Evolutionary conservation across 768 basidiomycete species (phyloP).

Genomic region (Hemileccinum impolitum): DNA sequence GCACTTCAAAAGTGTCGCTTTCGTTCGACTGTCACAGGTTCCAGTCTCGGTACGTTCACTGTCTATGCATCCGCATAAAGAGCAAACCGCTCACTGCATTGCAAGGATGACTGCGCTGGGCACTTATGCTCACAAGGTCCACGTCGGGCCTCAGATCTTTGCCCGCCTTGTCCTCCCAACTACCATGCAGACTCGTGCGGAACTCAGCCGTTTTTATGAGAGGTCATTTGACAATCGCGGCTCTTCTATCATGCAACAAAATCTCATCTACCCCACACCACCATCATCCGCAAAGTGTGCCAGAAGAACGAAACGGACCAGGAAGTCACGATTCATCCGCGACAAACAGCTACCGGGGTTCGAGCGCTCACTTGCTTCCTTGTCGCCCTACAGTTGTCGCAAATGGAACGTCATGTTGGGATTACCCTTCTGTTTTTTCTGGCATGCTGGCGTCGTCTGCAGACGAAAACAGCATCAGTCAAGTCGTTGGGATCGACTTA

Average conservation of each 20-base stretch:
- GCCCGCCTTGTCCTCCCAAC: slow-evolving; percentile 27
- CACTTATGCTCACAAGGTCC: slow-evolving; percentile 84
- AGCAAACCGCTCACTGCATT: slow-evolving; percentile 7
- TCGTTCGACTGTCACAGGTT: slow-evolving; percentile 21
- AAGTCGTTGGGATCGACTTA: slow-evolving; percentile 5
- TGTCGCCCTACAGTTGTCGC: background rate
- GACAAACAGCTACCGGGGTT: background rate
- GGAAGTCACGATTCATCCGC: background rate
- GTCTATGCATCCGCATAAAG: background rate
- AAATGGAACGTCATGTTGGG: background rate
- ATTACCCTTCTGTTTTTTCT: background rate
- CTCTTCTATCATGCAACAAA: slow-evolving; percentile 1
- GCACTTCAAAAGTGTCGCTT: too few relatives aligned
- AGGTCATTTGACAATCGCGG: slow-evolving; percentile 5
- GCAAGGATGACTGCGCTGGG: slow-evolving; percentile 65
- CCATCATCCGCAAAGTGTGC: background rate
- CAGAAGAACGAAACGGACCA: slow-evolving; percentile 2
- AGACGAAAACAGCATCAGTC: slow-evolving; percentile 4
- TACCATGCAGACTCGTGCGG: slow-evolving; percentile 30
- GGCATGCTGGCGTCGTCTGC: background rate
- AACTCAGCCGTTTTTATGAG: slow-evolving; percentile 9
- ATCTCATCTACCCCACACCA: slow-evolving; percentile 1
- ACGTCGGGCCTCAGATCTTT: slow-evolving; percentile 61
- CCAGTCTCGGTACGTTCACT: slow-evolving; percentile 44
- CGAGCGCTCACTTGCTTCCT: background rate